Evolutionary conservation across 768 basidiomycete genomes (phyloP).

Genomic region (Fomitopsis pulvina): DNA sequence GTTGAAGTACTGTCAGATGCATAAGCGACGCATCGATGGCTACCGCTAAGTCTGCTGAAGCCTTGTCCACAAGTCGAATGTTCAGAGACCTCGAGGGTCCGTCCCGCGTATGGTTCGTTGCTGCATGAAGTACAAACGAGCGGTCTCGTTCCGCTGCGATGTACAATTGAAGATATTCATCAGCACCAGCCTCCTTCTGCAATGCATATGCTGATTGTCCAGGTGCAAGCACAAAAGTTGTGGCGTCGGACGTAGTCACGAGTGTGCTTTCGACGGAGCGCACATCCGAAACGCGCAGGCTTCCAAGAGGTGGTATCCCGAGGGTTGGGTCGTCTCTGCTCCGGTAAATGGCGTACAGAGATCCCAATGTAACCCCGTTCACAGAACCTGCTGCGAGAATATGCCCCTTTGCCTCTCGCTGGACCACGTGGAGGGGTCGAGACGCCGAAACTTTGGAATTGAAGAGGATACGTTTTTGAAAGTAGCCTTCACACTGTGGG

Average conservation of each 20-base stretch:
- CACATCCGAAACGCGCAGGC: too few relatives aligned
- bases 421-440: conserved; percentile 4
- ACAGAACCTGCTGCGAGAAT: conserved; percentile 20
- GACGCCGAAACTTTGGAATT: conserved; percentile 13
- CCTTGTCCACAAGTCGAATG: conserved; percentile 1
- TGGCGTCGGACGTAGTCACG: too few relatives aligned
- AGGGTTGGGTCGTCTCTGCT: not conserved
- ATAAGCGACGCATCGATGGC: not conserved
- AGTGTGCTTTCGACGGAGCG: not conserved
- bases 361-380: conserved; percentile 19
- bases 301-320: too few relatives aligned
- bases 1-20: conserved; percentile 1
- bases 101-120: not conserved
- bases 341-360: conserved; percentile 17
- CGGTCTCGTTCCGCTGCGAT: conserved; percentile 1
- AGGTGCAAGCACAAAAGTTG: too few relatives aligned
- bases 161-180: too few relatives aligned
- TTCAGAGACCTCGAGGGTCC: not conserved
- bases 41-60: not conserved
- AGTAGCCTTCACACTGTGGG: conserved; percentile 24
- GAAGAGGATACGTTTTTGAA: conserved; percentile 21
- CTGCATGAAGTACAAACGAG: conserved; percentile 1
- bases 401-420: not conserved
- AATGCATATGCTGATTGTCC: too few relatives aligned
- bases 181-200: too few relatives aligned